phyloP scores from a whole-genome alignment of 2,329 filamentous ascomycete genomes.

The Fusarium globosum region DNA sequence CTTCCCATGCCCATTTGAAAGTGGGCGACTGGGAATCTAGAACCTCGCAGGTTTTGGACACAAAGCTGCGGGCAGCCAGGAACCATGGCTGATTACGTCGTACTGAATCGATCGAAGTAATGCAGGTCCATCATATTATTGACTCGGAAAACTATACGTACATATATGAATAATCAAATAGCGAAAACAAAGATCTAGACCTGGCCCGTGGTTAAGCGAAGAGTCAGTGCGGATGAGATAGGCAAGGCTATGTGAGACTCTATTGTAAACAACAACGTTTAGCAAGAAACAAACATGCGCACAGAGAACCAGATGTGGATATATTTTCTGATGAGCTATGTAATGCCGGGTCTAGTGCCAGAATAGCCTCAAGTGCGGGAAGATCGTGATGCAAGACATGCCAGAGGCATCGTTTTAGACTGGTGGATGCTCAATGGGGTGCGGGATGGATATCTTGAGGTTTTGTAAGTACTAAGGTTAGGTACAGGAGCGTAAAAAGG shows the following conservation, averaged over 20 bases:
- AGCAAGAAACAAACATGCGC: conserved; percentile 25
- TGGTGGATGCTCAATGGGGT: conserved; percentile 31
- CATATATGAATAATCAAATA: background rate
- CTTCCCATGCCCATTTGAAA: background rate
- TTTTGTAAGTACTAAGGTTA: background rate
- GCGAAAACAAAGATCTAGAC: conserved; percentile 11
- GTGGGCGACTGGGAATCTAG: conserved; percentile 6
- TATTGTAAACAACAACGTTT: conserved; percentile 12
- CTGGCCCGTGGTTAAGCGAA: conserved; percentile 7
- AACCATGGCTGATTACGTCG: conserved; percentile 20
- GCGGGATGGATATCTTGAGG: conserved; percentile 26
- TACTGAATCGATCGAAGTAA: conserved; percentile 11
- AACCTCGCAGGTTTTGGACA: background rate
- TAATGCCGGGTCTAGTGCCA: conserved; percentile 40
- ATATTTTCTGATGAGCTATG: conserved; percentile 18
- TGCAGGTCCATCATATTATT: conserved; percentile 22
- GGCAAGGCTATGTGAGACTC: conserved; percentile 7
- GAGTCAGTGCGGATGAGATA: conserved; percentile 15
- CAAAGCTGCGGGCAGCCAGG: conserved; percentile 13
- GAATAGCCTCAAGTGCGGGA: conserved; percentile 43
- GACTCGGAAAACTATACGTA: background rate
- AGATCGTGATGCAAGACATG: conserved; percentile 48
- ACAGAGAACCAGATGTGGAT: conserved; percentile 18
- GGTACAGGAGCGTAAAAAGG: conserved; percentile 2
- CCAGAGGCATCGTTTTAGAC: conserved; percentile 29